Evolutionary conservation across 148 eudicot genomes (phyloP), one percentile per base, ranked within the genome.

Genomic region (Arctostaphylos glauca): DNA sequence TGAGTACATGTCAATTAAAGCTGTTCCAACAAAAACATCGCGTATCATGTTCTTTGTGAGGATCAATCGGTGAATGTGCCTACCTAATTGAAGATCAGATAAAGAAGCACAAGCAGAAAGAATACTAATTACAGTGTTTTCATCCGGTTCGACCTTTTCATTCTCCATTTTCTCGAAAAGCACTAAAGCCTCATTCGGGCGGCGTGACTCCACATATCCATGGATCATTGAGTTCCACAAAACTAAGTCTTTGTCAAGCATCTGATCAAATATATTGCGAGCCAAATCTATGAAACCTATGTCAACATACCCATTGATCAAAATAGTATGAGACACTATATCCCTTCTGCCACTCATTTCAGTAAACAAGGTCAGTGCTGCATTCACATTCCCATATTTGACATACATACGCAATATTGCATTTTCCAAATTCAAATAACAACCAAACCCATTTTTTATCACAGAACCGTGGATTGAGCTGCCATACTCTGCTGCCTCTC

Each of bases 211-310:
- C 14, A 73, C 82, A 59, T 79, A 84, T 5, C 85, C 82, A 49
- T 43, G 82, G 74, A 84, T 84, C 85, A 84, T 71, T 3, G 85
- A 79, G 79, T 84, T 84, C 85, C 85, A 84, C 82, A 84, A 49
- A 62, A 84, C 44, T 14, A 44, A 41, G 60, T 84, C 86, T 38
- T 79, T 84, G 38, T 54, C 78, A 79, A 9, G 59, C 62, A 49
- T 79, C n/a, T 9, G 79, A 84, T 84, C 79, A 38, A 84, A 84
- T 47, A 73, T 49, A 31, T 59, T 44, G 3, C 79, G 79, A 84
- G 86, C 86, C 74, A 58, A 47, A 14, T 79, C 79, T 12, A 84
- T 10, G 31, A 59, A 47, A 23, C 86, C 86, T 10, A 23, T 46
- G 21, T 79, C 38, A 14, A 79, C 54, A 73, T 49, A 84, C 5